A percentile compares a stretch with the other conserved stretches of the same genome.
phyloP scores from a whole-genome alignment of 495 filamentous ascomycete species.

The Chaetomidium leptoderma region DNA sequence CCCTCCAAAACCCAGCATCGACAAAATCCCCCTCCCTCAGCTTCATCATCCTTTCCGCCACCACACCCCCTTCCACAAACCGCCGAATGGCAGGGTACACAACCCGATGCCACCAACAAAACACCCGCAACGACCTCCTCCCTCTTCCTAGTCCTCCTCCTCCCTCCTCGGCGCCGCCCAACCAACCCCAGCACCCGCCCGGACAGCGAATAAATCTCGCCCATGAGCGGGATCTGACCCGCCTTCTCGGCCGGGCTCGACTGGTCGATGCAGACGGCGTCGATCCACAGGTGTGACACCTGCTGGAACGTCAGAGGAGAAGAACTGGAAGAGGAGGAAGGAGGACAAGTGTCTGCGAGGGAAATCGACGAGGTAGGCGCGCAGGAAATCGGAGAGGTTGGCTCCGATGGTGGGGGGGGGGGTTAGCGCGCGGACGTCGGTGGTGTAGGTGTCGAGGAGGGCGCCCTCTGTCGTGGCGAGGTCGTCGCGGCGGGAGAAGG shows the following conservation, averaged over 20 bases:
- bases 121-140: conserved; percentile 3
- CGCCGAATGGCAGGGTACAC: conserved; percentile 2
- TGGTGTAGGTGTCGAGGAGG: conserved; percentile 12
- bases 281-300: conserved; percentile 22
- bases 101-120: conserved; percentile 12
- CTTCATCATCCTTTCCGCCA: not conserved
- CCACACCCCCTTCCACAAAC: not conserved
- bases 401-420: not conserved
- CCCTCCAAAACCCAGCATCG: conserved; percentile 14
- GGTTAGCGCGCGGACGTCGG: conserved; percentile 1
- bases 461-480: not conserved
- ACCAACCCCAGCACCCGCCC: conserved; percentile 14
- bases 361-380: conserved; percentile 9
- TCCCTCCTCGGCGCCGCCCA: no score
- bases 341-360: conserved; percentile 1
- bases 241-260: conserved; percentile 23
- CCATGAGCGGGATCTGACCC: conserved; percentile 27
- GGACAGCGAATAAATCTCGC: conserved; percentile 26
- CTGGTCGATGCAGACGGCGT: conserved; percentile 30
- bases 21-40: conserved; percentile 7
- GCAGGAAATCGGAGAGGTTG: conserved; percentile 15
- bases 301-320: not conserved
- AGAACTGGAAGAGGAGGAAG: no score
- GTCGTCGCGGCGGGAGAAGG: conserved; percentile 10
- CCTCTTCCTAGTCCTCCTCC: no score